These are phyloP conservation scores for Pseudogymnoascus sp. DNA, from an alignment of 2,329 filamentous ascomycete genomes.

Conservation along the genomic window DNA sequence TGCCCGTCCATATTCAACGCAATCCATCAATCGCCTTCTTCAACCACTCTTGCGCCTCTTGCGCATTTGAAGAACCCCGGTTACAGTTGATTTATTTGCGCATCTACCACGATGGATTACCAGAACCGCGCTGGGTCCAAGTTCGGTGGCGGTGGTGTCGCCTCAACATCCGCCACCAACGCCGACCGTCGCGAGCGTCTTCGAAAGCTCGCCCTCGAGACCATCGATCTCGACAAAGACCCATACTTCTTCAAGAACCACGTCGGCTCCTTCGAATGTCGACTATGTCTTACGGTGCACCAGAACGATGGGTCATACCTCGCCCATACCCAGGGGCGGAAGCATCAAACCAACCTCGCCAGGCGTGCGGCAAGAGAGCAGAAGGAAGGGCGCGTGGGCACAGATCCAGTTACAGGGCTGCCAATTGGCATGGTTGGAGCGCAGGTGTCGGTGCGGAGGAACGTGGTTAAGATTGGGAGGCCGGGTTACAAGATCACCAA, in stretches of 20 bases:
- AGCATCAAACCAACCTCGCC: conserved; percentile 97
- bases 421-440: conserved; percentile 69
- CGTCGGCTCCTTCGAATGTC: conserved; percentile 95
- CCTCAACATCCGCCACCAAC: conserved; percentile 87
- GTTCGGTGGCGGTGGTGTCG: conserved; percentile 94
- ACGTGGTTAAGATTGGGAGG: conserved; percentile 88
- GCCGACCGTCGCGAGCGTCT: conserved; percentile 95
- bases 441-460: conserved; percentile 58
- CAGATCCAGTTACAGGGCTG: conserved; percentile 60
- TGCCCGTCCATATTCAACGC: not conserved
- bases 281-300: conserved; percentile 93
- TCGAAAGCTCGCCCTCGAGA: conserved; percentile 95
- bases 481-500: conserved; percentile 99
- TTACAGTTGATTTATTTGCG: not conserved
- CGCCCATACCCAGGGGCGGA: conserved; percentile 95
- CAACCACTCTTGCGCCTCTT: not conserved
- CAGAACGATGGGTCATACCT: conserved; percentile 99
- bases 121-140: conserved; percentile 95
- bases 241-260: conserved; percentile 99
- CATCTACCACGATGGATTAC: conserved; percentile 51
- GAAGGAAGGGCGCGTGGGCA: conserved; percentile 67
- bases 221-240: conserved; percentile 98
- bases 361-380: conserved; percentile 92
- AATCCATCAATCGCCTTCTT: not conserved
- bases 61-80: not conserved